phyloP scores from a whole-genome alignment of 495 filamentous ascomycete species.

The Penicillium coprophilum region DNA sequence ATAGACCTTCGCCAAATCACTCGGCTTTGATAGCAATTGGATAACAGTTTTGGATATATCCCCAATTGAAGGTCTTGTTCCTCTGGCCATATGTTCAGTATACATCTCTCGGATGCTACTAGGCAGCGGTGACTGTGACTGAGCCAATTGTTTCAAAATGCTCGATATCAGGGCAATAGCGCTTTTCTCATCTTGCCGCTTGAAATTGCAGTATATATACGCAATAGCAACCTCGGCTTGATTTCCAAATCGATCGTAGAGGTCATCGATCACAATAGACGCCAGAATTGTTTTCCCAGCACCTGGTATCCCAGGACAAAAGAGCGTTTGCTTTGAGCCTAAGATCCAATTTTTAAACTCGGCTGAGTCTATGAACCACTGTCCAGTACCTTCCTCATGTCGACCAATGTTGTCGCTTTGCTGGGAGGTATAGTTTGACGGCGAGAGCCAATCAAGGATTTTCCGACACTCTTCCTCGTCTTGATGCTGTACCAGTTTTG shows the following conservation, averaged over 20 bases:
- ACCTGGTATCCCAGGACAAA: constrained; percentile 47
- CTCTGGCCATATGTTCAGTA: not conserved
- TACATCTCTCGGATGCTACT: not conserved
- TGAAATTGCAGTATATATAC: constrained; percentile 39
- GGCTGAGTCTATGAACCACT: constrained; percentile 42
- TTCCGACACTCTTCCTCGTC: not conserved
- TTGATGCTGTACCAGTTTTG: too few species aligned
- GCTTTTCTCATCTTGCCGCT: constrained; percentile 18
- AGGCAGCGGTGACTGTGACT: not conserved
- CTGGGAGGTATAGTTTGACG: not conserved
- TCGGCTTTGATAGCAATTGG: not conserved
- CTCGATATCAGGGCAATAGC: constrained; percentile 15
- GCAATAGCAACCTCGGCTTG: constrained; percentile 29
- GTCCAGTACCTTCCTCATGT: constrained; percentile 40
- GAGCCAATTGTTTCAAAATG: constrained; percentile 26
- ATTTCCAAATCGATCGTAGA: constrained; percentile 15
- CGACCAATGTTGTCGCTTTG: constrained; percentile 8
- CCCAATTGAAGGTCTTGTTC: not conserved
- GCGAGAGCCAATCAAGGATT: constrained; percentile 12
- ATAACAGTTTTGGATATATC: not conserved
- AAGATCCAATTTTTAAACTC: constrained; percentile 37
- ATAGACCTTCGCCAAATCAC: not conserved
- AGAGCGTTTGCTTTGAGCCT: constrained; percentile 29
- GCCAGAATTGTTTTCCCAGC: constrained; percentile 43
- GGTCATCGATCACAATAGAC: constrained; percentile 36